phyloP scores from a whole-genome alignment of 2,329 filamentous ascomycete genomes.

The Botryotinia convoluta region DNA sequence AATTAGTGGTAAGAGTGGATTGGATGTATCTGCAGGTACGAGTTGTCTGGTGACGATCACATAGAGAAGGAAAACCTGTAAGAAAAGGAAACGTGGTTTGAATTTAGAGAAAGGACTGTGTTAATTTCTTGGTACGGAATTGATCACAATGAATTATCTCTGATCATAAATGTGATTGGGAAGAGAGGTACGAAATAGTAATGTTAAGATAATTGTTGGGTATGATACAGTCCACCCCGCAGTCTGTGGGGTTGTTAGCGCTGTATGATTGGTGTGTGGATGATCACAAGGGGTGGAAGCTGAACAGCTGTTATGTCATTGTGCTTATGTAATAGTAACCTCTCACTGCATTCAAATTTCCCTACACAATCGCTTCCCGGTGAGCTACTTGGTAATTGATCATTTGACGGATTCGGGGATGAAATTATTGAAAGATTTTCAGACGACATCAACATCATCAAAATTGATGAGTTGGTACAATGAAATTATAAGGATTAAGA shows the following conservation, averaged over 20 bases:
- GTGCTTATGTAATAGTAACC: neutral
- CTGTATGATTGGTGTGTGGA: neutral
- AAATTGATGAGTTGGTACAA: neutral
- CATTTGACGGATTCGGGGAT: neutral
- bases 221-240: constrained; percentile 8
- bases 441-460: no score
- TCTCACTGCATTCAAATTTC: neutral
- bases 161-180: neutral
- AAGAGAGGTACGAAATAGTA: neutral
- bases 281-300: neutral
- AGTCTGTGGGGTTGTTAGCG: constrained; percentile 6
- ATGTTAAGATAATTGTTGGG: neutral
- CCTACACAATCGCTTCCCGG: neutral
- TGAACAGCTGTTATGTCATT: neutral
- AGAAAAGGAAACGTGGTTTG: constrained; percentile 4
- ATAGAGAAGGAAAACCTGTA: neutral
- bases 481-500: neutral
- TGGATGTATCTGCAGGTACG: constrained; percentile 9
- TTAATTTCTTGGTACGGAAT: neutral
- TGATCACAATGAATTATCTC: neutral
- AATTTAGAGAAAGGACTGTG: neutral
- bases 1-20: constrained; percentile 7
- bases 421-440: neutral
- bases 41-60: constrained; percentile 10
- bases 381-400: neutral